Evolutionary conservation across 1,284 basidiomycete species (phyloP).

Genomic region (Austroboletus novae-zelandiae): DNA sequence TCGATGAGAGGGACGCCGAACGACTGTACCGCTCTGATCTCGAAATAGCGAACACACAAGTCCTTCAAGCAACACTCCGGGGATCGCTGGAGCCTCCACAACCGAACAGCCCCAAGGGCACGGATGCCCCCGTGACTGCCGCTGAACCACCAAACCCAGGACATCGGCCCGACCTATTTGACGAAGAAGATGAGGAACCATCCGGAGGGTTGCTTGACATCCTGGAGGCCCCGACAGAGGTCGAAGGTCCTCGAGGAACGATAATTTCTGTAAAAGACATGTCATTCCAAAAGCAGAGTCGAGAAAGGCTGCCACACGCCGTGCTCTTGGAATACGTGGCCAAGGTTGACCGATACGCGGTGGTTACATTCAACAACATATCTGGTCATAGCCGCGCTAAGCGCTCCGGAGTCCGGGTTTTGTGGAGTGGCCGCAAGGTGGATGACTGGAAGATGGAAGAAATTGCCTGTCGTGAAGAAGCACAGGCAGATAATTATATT

Average conservation of each 20-base stretch:
- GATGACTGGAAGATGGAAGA: constrained; percentile 84
- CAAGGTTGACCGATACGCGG: constrained; percentile 73
- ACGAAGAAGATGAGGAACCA: constrained; percentile 46
- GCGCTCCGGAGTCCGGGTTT: constrained; percentile 66
- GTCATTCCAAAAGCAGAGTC: constrained; percentile 78
- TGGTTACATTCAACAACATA: constrained; percentile 63
- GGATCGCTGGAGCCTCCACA: constrained; percentile 23
- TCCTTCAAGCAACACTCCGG: constrained; percentile 56
- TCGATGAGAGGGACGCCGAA: constrained; percentile 70
- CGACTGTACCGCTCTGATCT: constrained; percentile 56
- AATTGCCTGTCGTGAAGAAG: constrained; percentile 74
- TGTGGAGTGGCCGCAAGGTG: constrained; percentile 65
- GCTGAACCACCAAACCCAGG: background rate
- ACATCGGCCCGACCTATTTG: constrained; percentile 44
- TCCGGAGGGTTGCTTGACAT: constrained; percentile 74
- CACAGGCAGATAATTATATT: constrained; percentile 90
- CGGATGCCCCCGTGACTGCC: constrained; percentile 3
- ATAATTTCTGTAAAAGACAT: constrained; percentile 71
- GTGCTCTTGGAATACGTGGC: constrained; percentile 64
- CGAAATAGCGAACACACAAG: constrained; percentile 47
- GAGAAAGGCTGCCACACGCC: constrained; percentile 71
- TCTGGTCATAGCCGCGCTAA: constrained; percentile 71
- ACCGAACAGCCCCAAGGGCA: background rate
- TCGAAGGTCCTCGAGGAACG: constrained; percentile 52
- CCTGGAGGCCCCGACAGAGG: constrained; percentile 64